phyloP scores from a whole-genome alignment of 305 asterid genomes.

The Fraxinus angustifolia region DNA sequence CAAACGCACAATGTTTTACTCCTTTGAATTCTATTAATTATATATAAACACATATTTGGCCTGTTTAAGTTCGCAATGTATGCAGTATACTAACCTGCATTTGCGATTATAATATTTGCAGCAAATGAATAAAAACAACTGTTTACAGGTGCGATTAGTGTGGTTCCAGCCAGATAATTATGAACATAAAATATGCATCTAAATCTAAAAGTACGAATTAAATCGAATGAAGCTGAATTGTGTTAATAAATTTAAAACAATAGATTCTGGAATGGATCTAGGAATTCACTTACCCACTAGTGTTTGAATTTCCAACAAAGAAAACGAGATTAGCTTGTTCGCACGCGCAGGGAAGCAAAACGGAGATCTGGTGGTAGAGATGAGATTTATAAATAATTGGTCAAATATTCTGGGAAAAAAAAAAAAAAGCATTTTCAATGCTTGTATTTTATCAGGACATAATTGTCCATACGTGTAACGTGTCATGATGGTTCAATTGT shows the following conservation, averaged over 20 bases:
- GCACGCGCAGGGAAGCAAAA: constrained; percentile 13
- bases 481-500: not conserved
- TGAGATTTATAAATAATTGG: not conserved
- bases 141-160: not conserved
- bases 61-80: not conserved
- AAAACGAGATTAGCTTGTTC: not conserved
- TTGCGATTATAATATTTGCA: not conserved
- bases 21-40: not conserved
- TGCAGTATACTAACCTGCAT: not conserved
- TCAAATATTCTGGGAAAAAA: not conserved
- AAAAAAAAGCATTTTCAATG: not conserved
- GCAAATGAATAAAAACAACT: not conserved
- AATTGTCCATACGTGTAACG: not conserved
- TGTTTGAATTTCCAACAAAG: not conserved
- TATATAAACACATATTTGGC: not conserved
- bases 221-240: not conserved
- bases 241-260: not conserved
- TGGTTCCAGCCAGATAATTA: not conserved
- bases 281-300: not conserved
- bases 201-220: not conserved
- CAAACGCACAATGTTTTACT: not conserved
- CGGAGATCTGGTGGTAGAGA: constrained; percentile 45
- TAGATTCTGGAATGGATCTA: constrained; percentile 37
- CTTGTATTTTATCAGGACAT: not conserved
- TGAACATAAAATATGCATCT: not conserved